Base-by-base conservation (phyloP, 108 stramenopile genomes). In the Aurantiochytrium sp. region DNA sequence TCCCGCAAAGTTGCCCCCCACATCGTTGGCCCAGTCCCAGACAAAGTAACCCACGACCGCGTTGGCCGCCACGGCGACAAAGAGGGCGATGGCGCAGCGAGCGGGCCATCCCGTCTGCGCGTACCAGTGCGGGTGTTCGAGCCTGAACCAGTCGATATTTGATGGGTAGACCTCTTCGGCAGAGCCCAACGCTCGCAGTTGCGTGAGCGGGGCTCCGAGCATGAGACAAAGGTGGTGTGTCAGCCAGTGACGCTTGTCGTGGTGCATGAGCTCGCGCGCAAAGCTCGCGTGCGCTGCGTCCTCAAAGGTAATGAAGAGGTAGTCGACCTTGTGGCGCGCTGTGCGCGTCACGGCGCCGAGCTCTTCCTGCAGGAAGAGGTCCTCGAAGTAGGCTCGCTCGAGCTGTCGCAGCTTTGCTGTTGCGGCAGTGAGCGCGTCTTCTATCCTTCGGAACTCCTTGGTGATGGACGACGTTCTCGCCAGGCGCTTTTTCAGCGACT, bases 121-220 rank as follows among this genome's bases (percentile, higher is more conserved):
- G 24, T 48, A 81, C 45, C 42, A 81, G 45, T 81, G 73, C 12
- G 73, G 73, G 32, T 41, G 19, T 81, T 48, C 10, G 15, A 81
- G 39, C 12, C 39, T 48, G 2, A 48, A 48, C 73, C 73, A 81
- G 45, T 81, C 45, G 17, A 81, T 42, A 48, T 81, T 81, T 3
- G 73, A 48, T 5, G 73, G 73, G 1, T 48, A 81, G 42, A 81
- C 73, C 15, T 81, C 73, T 3, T 81, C 73, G 24, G 32, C 3
- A 48, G 42, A n/a, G n/a, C 73, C 73, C 6, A 81, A 30, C 39
- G 73, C 73, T 12, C 73, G 73, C n/a, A 48, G 30, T 22, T 12
- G 73, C 15, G 73, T 81, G n/a, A 48, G 42, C n/a, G 73, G 73
- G 21, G 73, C 73, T 27, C 73, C 73, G 32, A 81, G 30, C 42